These are phyloP conservation scores for Yarrowia deformans DNA, from an alignment of 805 yeast genomes.

Conservation along the genomic window DNA sequence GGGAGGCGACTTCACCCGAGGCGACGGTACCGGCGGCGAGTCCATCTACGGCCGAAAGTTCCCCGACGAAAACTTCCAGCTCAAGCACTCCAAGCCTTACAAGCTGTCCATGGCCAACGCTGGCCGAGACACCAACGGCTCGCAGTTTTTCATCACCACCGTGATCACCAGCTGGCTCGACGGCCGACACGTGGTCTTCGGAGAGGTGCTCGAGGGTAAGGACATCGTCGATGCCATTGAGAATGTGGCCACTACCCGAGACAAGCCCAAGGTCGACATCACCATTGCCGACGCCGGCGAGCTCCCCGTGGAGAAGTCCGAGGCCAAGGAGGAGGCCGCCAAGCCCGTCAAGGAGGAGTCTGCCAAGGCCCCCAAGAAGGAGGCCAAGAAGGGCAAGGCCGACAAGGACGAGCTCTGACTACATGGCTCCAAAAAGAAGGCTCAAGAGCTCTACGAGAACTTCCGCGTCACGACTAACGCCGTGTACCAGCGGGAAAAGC, in stretches of 20 bases:
- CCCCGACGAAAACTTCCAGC: conserved; percentile 77
- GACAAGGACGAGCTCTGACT: conserved; percentile 47
- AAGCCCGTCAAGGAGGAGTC: conserved; percentile 41
- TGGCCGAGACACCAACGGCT: conserved; percentile 77
- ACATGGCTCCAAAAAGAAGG: conserved; percentile 36
- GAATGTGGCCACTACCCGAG: conserved; percentile 72
- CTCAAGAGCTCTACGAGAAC: conserved; percentile 6
- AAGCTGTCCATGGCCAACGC: conserved; percentile 79
- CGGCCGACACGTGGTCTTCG: conserved; percentile 95
- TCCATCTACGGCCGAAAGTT: conserved; percentile 79
- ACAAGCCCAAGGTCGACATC: conserved; percentile 72
- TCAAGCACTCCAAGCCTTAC: conserved; percentile 66
- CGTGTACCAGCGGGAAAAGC: conserved; percentile 37
- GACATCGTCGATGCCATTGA: conserved; percentile 83
- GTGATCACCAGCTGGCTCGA: conserved; percentile 91
- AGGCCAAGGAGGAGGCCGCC: conserved; percentile 1
- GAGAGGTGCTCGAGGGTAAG: conserved; percentile 84
- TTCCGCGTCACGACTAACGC: conserved; percentile 8
- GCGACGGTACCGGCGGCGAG: conserved; percentile 74
- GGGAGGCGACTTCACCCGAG: conserved; percentile 81
- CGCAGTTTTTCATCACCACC: conserved; percentile 95
- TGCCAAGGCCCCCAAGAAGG: conserved; percentile 42
- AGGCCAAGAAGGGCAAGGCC: conserved; percentile 35
- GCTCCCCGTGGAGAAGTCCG: conserved; percentile 25
- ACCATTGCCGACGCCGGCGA: conserved; percentile 77